phyloP scores from a whole-genome alignment of 306 rosid genomes.

The Quercus gilva region DNA sequence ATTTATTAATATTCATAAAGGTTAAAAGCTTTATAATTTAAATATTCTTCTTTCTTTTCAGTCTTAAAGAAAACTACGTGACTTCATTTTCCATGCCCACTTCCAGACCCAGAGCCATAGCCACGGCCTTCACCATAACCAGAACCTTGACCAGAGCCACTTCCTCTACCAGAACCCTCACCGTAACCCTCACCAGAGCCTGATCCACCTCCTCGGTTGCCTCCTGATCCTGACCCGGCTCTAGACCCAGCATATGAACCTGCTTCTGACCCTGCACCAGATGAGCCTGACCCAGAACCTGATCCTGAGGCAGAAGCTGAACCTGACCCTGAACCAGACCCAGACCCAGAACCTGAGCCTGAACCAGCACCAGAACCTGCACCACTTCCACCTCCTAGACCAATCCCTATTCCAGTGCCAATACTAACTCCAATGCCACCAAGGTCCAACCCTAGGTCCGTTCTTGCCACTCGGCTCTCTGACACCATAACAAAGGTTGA shows the following conservation, averaged over 20 bases:
- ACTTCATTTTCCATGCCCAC: constrained; percentile 6
- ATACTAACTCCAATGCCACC: constrained; percentile 60
- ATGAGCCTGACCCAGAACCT: constrained; percentile 16
- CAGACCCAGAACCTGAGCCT: constrained; percentile 3
- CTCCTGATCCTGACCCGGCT: constrained; percentile 24
- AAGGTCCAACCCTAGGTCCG: constrained; percentile 59
- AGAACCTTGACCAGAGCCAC: constrained; percentile 2
- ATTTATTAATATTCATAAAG: neutral
- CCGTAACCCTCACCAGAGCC: neutral
- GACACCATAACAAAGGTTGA: constrained; percentile 20
- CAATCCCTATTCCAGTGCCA: constrained; percentile 55
- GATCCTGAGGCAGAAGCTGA: constrained; percentile 23
- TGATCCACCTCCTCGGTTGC: constrained; percentile 3
- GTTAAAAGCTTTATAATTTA: neutral
- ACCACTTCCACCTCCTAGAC: constrained; percentile 41
- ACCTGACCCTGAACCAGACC: neutral
- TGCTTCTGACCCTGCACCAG: constrained; percentile 22
- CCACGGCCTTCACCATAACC: constrained; percentile 1
- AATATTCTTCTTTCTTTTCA: neutral
- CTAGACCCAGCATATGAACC: constrained; percentile 31
- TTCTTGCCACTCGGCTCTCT: constrained; percentile 55
- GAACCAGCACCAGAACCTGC: constrained; percentile 5
- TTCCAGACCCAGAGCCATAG: neutral
- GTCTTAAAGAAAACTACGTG: neutral
- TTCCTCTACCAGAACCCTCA: constrained; percentile 28